A percentile compares a stretch with the other conserved stretches of the same genome.
These are phyloP conservation scores for Pseudonectria foliicola DNA, from an alignment of 2,329 filamentous ascomycete genomes.

Conservation along the genomic window DNA sequence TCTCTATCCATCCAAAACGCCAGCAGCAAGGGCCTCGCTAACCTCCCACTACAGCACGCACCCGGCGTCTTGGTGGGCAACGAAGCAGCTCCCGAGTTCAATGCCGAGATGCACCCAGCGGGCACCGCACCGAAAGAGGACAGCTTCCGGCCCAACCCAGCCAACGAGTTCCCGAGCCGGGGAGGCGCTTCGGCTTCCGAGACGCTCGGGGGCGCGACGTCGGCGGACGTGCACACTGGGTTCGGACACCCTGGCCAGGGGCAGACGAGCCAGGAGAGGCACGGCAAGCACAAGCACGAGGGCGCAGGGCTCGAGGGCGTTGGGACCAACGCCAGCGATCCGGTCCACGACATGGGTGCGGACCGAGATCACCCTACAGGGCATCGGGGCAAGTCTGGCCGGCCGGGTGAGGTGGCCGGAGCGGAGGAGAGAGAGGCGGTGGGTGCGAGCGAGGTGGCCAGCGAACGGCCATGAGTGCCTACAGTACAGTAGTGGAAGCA, in stretches of 20 bases:
- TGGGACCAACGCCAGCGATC: conserved; percentile 25
- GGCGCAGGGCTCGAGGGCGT: conserved; percentile 32
- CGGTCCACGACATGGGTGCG: conserved; percentile 22
- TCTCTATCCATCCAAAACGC: conserved; percentile 1
- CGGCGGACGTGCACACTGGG: conserved; percentile 35
- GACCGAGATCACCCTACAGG: conserved; percentile 22
- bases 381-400: conserved; percentile 11
- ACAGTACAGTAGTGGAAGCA: too few relatives aligned
- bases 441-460: conserved; percentile 16
- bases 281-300: conserved; percentile 31
- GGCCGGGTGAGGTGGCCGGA: conserved; percentile 11
- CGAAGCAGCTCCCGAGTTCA: conserved; percentile 55
- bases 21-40: too few relatives aligned
- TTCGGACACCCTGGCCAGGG: conserved; percentile 38
- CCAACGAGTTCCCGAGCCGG: conserved; percentile 29
- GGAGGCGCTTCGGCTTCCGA: conserved; percentile 28
- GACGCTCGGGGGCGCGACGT: conserved; percentile 38
- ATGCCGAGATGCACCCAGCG: conserved; percentile 50
- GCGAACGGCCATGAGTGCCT: too few relatives aligned
- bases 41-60: conserved; percentile 47
- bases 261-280: conserved; percentile 34
- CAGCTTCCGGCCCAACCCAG: conserved; percentile 33
- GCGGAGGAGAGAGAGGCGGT: conserved; percentile 16
- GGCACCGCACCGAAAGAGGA: conserved; percentile 52
- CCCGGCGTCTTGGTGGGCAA: conserved; percentile 54